phyloP scores from a whole-genome alignment of 352 stramenopile genomes.

The Phytophthora fragariae region DNA sequence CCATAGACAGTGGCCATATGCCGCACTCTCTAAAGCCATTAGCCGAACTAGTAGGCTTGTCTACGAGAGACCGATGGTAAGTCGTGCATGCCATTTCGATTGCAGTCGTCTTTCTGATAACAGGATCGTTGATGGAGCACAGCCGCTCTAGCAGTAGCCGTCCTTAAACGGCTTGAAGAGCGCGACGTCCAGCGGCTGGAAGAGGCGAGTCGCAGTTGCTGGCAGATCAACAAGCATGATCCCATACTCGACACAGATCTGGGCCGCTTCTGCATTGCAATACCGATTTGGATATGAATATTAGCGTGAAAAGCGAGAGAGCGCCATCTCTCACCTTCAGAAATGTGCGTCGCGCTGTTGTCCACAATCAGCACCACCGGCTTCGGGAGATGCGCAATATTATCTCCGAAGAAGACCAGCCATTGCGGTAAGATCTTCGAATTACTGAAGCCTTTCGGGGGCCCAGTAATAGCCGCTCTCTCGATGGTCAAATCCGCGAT shows the following conservation, averaged over 20 bases:
- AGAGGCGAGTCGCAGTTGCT: not conserved
- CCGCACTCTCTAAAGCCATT: not conserved
- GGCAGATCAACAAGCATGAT: not conserved
- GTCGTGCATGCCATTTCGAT: too few relatives aligned
- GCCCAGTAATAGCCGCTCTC: too few relatives aligned
- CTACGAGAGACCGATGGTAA: not conserved
- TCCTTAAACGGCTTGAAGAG: not conserved
- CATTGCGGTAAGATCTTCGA: too few relatives aligned
- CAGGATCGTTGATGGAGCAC: not conserved
- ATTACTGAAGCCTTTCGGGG: too few relatives aligned
- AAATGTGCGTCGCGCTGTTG: too few relatives aligned
- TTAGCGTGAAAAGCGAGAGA: too few relatives aligned
- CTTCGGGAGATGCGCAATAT: too few relatives aligned
- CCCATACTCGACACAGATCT: not conserved
- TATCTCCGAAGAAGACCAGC: too few relatives aligned
- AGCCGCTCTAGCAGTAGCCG: not conserved
- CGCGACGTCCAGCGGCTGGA: too few relatives aligned
- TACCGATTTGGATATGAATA: not conserved
- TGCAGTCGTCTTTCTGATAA: not conserved
- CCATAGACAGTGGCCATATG: not conserved
- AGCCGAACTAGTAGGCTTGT: not conserved
- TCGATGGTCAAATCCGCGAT: too few relatives aligned
- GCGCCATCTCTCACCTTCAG: too few relatives aligned
- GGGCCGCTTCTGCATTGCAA: not conserved
- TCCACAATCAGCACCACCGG: too few relatives aligned